Percentiles rank a stretch among this genome's conserved stretches.
phyloP scores from a whole-genome alignment of 768 basidiomycete genomes.

The Galerina sulciceps region DNA sequence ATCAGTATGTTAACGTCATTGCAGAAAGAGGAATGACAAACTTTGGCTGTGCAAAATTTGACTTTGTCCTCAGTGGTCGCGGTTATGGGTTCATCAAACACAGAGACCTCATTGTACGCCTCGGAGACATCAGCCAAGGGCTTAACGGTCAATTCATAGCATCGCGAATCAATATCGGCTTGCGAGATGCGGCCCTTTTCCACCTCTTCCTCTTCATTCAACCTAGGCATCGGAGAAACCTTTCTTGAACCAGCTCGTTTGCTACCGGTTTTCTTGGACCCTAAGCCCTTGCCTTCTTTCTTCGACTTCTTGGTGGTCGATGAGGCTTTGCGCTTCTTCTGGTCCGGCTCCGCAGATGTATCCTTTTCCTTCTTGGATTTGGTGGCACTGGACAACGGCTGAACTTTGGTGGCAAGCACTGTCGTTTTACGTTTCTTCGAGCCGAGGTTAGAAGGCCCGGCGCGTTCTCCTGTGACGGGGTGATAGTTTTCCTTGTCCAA shows the following conservation, averaged over 20 bases:
- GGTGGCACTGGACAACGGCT: slow-evolving; percentile 33
- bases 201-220: slow-evolving; percentile 52
- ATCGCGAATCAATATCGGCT: slow-evolving; percentile 67
- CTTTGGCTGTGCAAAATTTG: slow-evolving; percentile 51
- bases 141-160: slow-evolving; percentile 79
- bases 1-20: slow-evolving; percentile 13
- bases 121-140: slow-evolving; percentile 78
- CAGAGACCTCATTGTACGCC: slow-evolving; percentile 58
- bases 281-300: slow-evolving; percentile 35
- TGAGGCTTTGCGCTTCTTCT: slow-evolving; percentile 67
- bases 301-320: slow-evolving; percentile 35
- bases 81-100: slow-evolving; percentile 31
- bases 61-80: slow-evolving; percentile 33
- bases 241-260: slow-evolving; percentile 45
- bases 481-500: slow-evolving; percentile 82
- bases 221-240: slow-evolving; percentile 62
- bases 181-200: slow-evolving; percentile 46
- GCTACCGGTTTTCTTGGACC: slow-evolving; percentile 39
- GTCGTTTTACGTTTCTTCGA: slow-evolving; percentile 70
- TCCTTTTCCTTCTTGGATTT: slow-evolving; percentile 43
- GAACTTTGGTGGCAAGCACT: slow-evolving; percentile 59
- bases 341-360: slow-evolving; percentile 45
- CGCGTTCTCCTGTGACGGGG: slow-evolving; percentile 71
- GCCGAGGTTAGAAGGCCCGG: slow-evolving; percentile 39
- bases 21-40: slow-evolving; percentile 33